Evolutionary conservation across 2,329 filamentous ascomycete species (phyloP).

Genomic region (Stagonosporopsis vannaccii): DNA sequence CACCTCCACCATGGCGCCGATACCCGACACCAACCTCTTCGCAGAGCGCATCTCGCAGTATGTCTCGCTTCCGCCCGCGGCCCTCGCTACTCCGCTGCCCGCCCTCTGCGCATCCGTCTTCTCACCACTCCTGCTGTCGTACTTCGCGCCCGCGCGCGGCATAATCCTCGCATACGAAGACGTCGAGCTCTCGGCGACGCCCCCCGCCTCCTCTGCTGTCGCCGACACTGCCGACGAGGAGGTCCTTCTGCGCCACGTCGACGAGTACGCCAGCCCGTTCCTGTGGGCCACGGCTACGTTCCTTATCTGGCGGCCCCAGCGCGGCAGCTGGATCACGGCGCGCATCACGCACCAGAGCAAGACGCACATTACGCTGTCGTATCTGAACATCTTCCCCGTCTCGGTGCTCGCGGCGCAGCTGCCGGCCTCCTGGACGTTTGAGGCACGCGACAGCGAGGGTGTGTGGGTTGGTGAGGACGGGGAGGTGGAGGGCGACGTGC

Average conservation of each 20-base stretch:
- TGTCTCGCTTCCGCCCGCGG: constrained; percentile 74
- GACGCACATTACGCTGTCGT: constrained; percentile 86
- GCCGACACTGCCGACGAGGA: background rate
- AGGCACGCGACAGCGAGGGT: constrained; percentile 53
- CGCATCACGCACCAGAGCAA: constrained; percentile 86
- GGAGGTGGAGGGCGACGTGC: constrained; percentile 52
- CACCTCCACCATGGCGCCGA: constrained; percentile 36
- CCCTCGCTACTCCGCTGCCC: constrained; percentile 73
- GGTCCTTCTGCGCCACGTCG: constrained; percentile 34
- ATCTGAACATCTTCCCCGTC: constrained; percentile 91
- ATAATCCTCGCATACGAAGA: constrained; percentile 79
- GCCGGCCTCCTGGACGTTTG: constrained; percentile 81
- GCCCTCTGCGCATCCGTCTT: constrained; percentile 77
- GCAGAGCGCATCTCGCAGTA: constrained; percentile 82
- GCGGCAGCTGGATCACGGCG: constrained; percentile 78
- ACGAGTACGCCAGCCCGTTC: constrained; percentile 85
- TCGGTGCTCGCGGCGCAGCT: constrained; percentile 80
- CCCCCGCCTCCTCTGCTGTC: no score
- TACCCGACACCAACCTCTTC: constrained; percentile 64
- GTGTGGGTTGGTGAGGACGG: constrained; percentile 80
- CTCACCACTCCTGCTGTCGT: constrained; percentile 76
- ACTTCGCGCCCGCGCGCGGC: constrained; percentile 74
- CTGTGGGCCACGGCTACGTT: constrained; percentile 90
- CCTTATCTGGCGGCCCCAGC: constrained; percentile 78
- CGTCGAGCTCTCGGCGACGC: constrained; percentile 67